Base-by-base conservation (phyloP, 2,329 filamentous ascomycete genomes). In the Xylogone sp. region DNA sequence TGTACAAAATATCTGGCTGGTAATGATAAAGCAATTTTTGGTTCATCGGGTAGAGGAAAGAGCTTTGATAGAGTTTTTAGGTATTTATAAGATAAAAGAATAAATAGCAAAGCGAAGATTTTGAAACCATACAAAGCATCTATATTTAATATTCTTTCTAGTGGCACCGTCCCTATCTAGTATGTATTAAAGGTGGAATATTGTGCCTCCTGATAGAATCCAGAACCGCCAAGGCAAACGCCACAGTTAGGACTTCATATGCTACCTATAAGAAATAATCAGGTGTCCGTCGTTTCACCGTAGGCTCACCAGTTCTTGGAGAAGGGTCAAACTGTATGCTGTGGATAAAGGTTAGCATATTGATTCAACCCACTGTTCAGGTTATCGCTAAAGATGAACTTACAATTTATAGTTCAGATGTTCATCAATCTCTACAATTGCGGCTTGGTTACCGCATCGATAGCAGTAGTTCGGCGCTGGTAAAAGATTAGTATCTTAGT, bases 381-480 rank as follows among this genome's bases (percentile, higher is more conserved):
- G n/a, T n/a, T n/a, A n/a, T n/a, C 18, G 19, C 22, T 29, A 21
- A 46, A 34, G 24, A 44, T 7, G 34, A 16, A 85, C 91, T 73
- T 82, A 97, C 93, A 99, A 97, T 67, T 94, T 97, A 75, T 97
- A 99, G 79, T 99, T 97, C 69, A 99, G 77, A 71, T 97, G 92
- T 75, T 99, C 94, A 61, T 97, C 94, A 71, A 99, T 99, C 75
- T 97, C 94, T 94, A 99, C 97, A 71, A 99, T 97, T n/a, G 94
- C 94, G 52, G 94, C 94, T 74, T 97, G 94, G 74, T 99, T 99
- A 68, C 94, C 94, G 69, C 94, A 99, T 71, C 94, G 84, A 80
- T 99, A 97, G 77, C 93, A 99, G 79, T 99, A 99, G 72, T 93
- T 93, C 57, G 88, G 88, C 49, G 88, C 88, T 84, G 66, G n/a